Evolutionary conservation across 75 land plant species (phyloP).

Genomic region (Isoetes taiwanensis): DNA sequence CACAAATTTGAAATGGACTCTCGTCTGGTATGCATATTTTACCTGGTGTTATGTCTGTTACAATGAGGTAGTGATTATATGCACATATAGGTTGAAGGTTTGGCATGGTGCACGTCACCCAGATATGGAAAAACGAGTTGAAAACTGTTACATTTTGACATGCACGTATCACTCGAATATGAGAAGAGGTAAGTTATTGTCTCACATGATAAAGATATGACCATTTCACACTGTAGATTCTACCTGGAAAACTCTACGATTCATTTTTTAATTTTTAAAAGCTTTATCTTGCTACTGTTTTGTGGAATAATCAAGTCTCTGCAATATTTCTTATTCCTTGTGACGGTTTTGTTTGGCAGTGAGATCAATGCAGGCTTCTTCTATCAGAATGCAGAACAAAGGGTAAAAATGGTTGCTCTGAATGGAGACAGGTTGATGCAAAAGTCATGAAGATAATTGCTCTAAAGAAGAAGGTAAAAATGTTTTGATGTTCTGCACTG

Average conservation of each 20-base stretch:
- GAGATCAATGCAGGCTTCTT: conserved; percentile 99
- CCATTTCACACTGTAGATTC: too few relatives aligned
- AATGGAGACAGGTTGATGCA: conserved; percentile 84
- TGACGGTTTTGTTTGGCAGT: too few relatives aligned
- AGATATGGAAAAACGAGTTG: conserved; percentile 81
- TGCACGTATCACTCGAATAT: conserved; percentile 90
- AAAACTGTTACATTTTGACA: conserved; percentile 85
- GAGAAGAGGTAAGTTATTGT: conserved; percentile 63
- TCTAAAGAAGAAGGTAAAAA: conserved; percentile 65
- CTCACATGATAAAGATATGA: too few relatives aligned
- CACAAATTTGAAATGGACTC: conserved; percentile 96
- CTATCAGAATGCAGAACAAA: conserved; percentile 87
- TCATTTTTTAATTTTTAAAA: too few relatives aligned
- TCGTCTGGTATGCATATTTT: conserved; percentile 53
- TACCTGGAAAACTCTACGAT: too few relatives aligned
- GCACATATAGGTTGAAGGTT: conserved; percentile 52
- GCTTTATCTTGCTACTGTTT: not conserved
- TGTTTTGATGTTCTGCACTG: too few relatives aligned
- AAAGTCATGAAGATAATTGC: conserved; percentile 80
- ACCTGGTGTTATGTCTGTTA: too few relatives aligned
- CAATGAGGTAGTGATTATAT: too few relatives aligned
- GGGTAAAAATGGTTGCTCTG: conserved; percentile 96
- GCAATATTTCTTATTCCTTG: too few relatives aligned
- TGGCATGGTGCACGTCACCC: conserved; percentile 94
- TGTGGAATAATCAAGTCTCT: not conserved